A percentile compares a stretch with the other conserved stretches of the same genome.
These are phyloP conservation scores for Alliaria petiolata DNA, from an alignment of 345 rosid species.

Conservation along the genomic window DNA sequence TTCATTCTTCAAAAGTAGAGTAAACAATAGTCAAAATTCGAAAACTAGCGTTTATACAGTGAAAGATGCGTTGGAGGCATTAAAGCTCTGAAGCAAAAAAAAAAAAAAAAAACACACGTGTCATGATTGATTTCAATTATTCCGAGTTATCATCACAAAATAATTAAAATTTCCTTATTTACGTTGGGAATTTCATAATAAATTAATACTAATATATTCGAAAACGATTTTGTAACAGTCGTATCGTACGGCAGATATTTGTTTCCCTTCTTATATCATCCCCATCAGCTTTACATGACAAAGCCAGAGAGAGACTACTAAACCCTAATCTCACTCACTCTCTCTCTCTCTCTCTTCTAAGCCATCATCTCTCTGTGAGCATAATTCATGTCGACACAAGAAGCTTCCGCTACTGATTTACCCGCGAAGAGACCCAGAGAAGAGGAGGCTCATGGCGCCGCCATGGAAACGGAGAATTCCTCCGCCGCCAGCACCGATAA, in stretches of 20 bases:
- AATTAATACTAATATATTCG: background rate
- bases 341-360: background rate
- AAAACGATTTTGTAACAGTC: background rate
- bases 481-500: slow-evolving; percentile 6
- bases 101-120: no score
- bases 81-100: background rate
- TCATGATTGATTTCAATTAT: slow-evolving; percentile 9
- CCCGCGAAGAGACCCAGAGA: slow-evolving; percentile 56
- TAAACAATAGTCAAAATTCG: no score
- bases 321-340: slow-evolving; percentile 9
- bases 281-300: background rate
- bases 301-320: background rate
- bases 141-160: slow-evolving; percentile 14
- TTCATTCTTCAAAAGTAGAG: no score
- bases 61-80: no score
- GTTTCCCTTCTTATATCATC: background rate
- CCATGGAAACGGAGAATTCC: slow-evolving; percentile 39
- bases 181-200: background rate
- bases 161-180: slow-evolving; percentile 3
- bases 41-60: no score
- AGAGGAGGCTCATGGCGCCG: slow-evolving; percentile 39
- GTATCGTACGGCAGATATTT: slow-evolving; percentile 18
- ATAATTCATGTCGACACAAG: slow-evolving; percentile 14
- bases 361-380: background rate
- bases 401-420: slow-evolving; percentile 34